Base-by-base conservation (phyloP, 331 rosid species). In the Erythrophleum ivorense region DNA sequence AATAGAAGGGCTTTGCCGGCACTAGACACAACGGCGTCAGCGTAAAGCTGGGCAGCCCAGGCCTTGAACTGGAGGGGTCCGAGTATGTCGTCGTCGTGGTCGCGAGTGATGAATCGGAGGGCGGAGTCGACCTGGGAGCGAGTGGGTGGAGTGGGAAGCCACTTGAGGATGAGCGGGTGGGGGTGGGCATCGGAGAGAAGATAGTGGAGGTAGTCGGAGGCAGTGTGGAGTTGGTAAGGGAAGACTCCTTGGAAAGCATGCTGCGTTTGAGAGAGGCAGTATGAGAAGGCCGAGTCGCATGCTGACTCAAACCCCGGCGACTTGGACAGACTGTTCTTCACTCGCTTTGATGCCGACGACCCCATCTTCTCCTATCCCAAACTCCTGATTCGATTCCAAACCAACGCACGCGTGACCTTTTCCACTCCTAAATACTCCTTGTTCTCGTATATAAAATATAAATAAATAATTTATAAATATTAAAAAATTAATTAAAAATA, bases 191-290 rank as follows among this genome's bases (percentile, higher is more conserved):
- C 59, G 83, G 72, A 73, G 64, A 92, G 91, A 38, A 76, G 38
- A 15, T 29, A 54, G 92, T 92, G 88, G 80, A 92, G 88, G 75
- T 88, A 81, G 46, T 88, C 89, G 67, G 97, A 80, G 38, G 97
- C 98, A 7, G 89, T 68, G 85, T 77, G 67, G 86, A 94, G 97
- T 46, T 94, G 97, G 83, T 86, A 92, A 11, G 92, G 97, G 57
- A 90, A 87, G 52, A 92, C 95, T 46, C 92, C 92, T 43, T 81
- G 16, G 86, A 88, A 90, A 4, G 91, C 87, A 52, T 91, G 91
- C 80, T 91, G 90, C 0, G 97, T 91, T 6, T 88, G 89, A 16
- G 91, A 85, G 46, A 90, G 91, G 78, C 94, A 94, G 83, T 89
- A 85, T 0, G 83, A 52, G 88, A 84, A 94, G 9, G 88, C 41